Evolutionary conservation across 2,329 filamentous ascomycete species (phyloP).

Genomic region (Ceratocystis alfenasii): DNA sequence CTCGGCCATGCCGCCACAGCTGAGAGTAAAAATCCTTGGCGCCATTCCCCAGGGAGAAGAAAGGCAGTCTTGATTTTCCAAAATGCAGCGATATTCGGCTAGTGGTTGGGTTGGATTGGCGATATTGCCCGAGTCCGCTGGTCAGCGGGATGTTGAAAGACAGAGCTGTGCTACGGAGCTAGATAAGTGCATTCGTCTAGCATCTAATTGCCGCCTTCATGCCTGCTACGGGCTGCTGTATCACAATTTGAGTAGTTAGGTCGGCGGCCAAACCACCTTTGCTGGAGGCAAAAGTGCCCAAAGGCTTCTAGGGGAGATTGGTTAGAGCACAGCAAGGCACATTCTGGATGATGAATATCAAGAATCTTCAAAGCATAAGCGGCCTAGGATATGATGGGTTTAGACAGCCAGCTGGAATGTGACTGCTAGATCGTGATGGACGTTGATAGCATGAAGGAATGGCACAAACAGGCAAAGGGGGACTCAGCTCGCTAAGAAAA

Average conservation of each 20-base stretch:
- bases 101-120: not conserved
- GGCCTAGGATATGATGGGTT: too few relatives aligned
- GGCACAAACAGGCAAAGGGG: too few relatives aligned
- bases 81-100: not conserved
- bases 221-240: not conserved
- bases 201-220: not conserved
- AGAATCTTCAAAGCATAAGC: too few relatives aligned
- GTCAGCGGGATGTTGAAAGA: too few relatives aligned
- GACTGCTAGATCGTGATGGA: too few relatives aligned
- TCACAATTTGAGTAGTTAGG: not conserved
- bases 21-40: slow-evolving; percentile 9
- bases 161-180: not conserved
- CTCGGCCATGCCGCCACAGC: slow-evolving; percentile 3
- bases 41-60: not conserved
- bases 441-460: too few relatives aligned
- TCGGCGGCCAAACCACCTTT: not conserved
- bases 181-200: not conserved
- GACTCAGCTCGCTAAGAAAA: too few relatives aligned
- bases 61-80: not conserved
- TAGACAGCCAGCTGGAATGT: too few relatives aligned
- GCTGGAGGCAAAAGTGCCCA: not conserved
- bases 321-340: not conserved
- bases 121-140: not conserved
- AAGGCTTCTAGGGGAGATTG: not conserved
- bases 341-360: not conserved